Base-by-base conservation (phyloP, 495 filamentous ascomycete species). In the Talaromyces thailandensis region DNA sequence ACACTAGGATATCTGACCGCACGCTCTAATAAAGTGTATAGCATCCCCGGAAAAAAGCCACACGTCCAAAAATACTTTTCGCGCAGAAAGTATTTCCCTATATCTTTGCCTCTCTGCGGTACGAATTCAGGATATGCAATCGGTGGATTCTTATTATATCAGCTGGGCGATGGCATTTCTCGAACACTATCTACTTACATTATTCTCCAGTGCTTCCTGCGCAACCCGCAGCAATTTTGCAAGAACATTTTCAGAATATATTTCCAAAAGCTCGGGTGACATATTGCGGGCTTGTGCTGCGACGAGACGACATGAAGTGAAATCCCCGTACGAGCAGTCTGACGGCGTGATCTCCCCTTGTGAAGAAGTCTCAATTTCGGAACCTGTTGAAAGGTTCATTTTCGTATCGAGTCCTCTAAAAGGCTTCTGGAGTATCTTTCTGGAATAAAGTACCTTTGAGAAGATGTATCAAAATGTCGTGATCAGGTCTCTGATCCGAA, bases 21-120 rank as follows among this genome's bases (percentile, higher is more conserved):
- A 16, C 76, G 67, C 61, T 78, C 76, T 0, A 73, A 60, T 0
- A 76, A 58, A 0, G 62, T 35, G 59, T 75, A 73, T 21, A 78
- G 50, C n/a, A 52, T 64, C 0, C 74, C 75, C 1, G 76, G 76
- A 43, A 77, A 79, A 63, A 79, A 77, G 6, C 76, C 75, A 55
- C 70, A 79, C 2, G 76, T 77, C 76, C 76, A 77, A 60, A 77
- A 79, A 0, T 74, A 67, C 2, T 68, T 66, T n/a, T 76, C 74
- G 2, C 74, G 68, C 28, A 69, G 66, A n/a, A 66, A 53, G 52
- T 78, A 75, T 16, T 57, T 56, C 8, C 64, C 67, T 28, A 48
- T 53, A 29, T 66, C 63, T 4, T 68, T 64, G 5, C 69, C 70
- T 6, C 29, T 31, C 29, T 31, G 29, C 5, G 29, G 29, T 2